These are phyloP conservation scores for Boletales sp. DNA, from an alignment of 768 basidiomycete genomes.

Conservation along the genomic window DNA sequence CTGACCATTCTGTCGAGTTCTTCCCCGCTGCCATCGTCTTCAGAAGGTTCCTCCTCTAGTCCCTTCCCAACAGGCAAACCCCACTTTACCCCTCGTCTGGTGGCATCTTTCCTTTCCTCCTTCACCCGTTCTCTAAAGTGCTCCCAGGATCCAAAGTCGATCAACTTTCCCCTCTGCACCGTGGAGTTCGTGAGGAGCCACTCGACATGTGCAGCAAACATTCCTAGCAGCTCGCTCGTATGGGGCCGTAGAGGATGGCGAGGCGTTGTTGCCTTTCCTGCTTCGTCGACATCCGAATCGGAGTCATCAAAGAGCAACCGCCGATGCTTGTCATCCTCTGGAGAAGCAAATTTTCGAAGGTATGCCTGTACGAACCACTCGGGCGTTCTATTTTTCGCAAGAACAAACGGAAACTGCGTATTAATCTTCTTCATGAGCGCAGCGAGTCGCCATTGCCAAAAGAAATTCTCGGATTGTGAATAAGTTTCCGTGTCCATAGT, in stretches of 20 bases:
- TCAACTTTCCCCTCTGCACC: conserved; percentile 22
- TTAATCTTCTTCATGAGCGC: conserved; percentile 46
- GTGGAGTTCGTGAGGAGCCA: conserved; percentile 56
- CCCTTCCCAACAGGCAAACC: conserved; percentile 19
- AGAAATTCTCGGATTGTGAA: conserved; percentile 42
- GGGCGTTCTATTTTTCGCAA: conserved; percentile 39
- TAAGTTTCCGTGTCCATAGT: conserved; percentile 46
- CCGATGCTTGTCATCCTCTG: conserved; percentile 23
- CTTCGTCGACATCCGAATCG: conserved; percentile 29
- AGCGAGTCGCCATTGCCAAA: conserved; percentile 49
- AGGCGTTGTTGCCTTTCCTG: conserved; percentile 27
- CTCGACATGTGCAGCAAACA: conserved; percentile 53
- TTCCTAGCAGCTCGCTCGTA: conserved; percentile 45
- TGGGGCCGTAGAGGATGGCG: conserved; percentile 48
- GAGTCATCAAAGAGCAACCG: conserved; percentile 36
- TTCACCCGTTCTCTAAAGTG: conserved; percentile 37
- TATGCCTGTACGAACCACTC: conserved; percentile 50
- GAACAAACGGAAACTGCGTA: conserved; percentile 31
- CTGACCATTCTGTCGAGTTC: conserved; percentile 9
- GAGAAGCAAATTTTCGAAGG: conserved; percentile 25
- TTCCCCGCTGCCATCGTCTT: not conserved
- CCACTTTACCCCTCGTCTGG: conserved; percentile 18
- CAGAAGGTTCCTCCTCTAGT: conserved; percentile 4
- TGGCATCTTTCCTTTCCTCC: conserved; percentile 32
- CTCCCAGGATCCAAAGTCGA: conserved; percentile 49